Evolutionary conservation across 148 eudicot genomes (phyloP).

Genomic region (Linanthus parryae): DNA sequence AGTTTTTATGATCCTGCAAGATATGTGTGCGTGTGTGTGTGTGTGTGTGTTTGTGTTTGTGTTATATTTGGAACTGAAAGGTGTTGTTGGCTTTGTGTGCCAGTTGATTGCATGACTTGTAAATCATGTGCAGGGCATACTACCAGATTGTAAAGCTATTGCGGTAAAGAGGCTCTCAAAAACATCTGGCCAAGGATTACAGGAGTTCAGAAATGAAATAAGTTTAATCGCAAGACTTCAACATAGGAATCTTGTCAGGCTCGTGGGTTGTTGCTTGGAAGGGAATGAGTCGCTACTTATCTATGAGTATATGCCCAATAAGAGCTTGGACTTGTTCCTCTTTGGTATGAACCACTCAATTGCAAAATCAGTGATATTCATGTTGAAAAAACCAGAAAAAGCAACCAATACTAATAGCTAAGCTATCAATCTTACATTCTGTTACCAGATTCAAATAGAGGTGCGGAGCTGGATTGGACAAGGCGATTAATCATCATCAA

Average conservation of each 20-base stretch:
- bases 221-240: slow-evolving; percentile 8
- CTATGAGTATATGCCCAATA: slow-evolving; percentile 9
- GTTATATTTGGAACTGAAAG: too few relatives aligned
- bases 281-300: slow-evolving; percentile 3
- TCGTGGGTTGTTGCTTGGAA: slow-evolving; percentile 6
- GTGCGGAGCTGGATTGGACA: not conserved
- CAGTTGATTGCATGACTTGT: too few relatives aligned
- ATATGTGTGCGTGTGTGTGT: too few relatives aligned
- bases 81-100: too few relatives aligned
- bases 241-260: slow-evolving; percentile 8
- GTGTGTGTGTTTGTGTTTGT: too few relatives aligned
- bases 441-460: slow-evolving; percentile 9
- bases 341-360: slow-evolving; percentile 1
- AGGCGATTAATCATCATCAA: slow-evolving; percentile 10
- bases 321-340: slow-evolving; percentile 8
- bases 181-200: slow-evolving; percentile 6
- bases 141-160: not conserved
- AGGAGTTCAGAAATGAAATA: slow-evolving; percentile 7
- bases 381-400: too few relatives aligned
- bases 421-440: too few relatives aligned
- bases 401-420: too few relatives aligned
- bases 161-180: slow-evolving; percentile 10
- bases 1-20: too few relatives aligned
- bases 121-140: slow-evolving; percentile 6
- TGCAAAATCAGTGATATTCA: too few relatives aligned